These are phyloP conservation scores for Ceriops tagal DNA, from an alignment of 345 rosid species.

Conservation along the genomic window DNA sequence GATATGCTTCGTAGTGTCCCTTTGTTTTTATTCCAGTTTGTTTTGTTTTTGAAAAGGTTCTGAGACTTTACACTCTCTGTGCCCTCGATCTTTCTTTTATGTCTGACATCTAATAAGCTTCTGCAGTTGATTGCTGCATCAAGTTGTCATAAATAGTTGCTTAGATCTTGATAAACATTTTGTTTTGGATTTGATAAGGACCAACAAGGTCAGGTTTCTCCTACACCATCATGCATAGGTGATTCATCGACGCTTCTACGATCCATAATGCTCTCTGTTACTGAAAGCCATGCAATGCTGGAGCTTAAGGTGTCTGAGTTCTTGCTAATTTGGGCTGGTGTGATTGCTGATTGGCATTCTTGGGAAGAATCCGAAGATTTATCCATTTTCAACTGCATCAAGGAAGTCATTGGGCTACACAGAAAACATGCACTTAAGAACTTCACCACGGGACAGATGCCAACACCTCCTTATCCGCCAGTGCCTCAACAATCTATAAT, in stretches of 20 bases:
- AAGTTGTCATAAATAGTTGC: background rate
- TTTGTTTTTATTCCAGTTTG: background rate
- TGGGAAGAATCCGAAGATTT: conserved; percentile 94
- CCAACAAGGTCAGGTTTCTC: conserved; percentile 43
- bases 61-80: background rate
- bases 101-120: background rate
- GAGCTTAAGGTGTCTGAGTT: conserved; percentile 62
- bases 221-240: conserved; percentile 55
- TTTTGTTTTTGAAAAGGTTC: background rate
- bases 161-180: background rate
- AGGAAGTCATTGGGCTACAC: conserved; percentile 56
- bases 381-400: conserved; percentile 73
- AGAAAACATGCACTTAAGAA: conserved; percentile 49
- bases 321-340: conserved; percentile 65
- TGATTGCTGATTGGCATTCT: conserved; percentile 74
- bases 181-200: conserved; percentile 27
- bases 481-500: conserved; percentile 56
- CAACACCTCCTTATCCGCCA: conserved; percentile 73
- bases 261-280: conserved; percentile 54
- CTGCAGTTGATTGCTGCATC: background rate
- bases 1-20: background rate
- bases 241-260: conserved; percentile 58
- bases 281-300: conserved; percentile 33
- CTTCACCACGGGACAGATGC: conserved; percentile 44
- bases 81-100: background rate